Evolutionary conservation across 306 rosid species (phyloP), one percentile per base, ranked within the genome.

Genomic region (Vigna angularis): DNA sequence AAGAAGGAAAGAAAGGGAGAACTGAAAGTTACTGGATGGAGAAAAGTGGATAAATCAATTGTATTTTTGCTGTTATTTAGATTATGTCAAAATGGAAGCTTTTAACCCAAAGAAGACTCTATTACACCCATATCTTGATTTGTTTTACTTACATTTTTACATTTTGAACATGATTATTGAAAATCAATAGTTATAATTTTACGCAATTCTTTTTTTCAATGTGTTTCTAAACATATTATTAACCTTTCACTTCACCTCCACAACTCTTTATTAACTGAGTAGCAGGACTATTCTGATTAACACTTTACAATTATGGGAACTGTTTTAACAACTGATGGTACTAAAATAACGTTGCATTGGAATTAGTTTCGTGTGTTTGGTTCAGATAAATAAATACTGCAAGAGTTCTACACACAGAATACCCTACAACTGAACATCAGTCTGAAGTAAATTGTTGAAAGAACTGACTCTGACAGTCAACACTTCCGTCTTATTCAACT

Each of bases 361-460:
- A 30, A 9, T 6, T 65, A 18, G 55, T 50, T 13, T 55, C 52
- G 58, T 3, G 62, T 51, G 4, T 53, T 56, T 66, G 69, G 3
- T 53, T 28, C 74, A 77, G 47, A 42, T 42, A 9, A 53, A 28
- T 9, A 77, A 67, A 42, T 77, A 48, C 34, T 26, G 57, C 22
- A 66, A 32, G 14, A 74, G 56, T 30, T 74, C 3, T 45, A 32
- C 20, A 45, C 48, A 6, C 24, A 7, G 12, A 24, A 52, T 52
- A 28, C 78, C 78, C 59, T 66, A 28, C 32, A 52, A 66, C 53
- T 52, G 17, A 47, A 77, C 24, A 56, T 67, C 32, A 55, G 24
- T 55, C 71, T 70, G 55, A 59, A 70, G 20, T 70, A 12, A 7
- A 66, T 13, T 50, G 64, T 34, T 51, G 18, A 53, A 66, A 53